A percentile compares a stretch with the other conserved stretches of the same genome.
phyloP scores from a whole-genome alignment of 1,139 yeast species.

The Pneumocystis canis region DNA sequence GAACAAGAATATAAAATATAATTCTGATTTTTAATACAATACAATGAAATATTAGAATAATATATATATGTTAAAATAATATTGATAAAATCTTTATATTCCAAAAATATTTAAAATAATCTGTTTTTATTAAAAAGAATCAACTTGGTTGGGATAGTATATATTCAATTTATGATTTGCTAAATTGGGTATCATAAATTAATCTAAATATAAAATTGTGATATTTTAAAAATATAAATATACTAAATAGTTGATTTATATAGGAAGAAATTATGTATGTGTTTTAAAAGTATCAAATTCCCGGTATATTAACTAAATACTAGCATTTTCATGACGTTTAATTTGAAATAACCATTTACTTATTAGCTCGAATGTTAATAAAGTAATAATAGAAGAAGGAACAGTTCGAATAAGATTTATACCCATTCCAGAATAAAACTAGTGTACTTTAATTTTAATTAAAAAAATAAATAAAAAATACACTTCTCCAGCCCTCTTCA shows the following conservation, averaged over 20 bases:
- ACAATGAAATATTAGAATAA: neutral
- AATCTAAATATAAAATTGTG: neutral
- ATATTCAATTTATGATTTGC: neutral
- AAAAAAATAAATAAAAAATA: neutral
- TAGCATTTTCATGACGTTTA: neutral
- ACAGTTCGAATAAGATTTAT: constrained; percentile 81
- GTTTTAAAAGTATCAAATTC: too few relatives aligned
- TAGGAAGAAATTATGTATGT: too few relatives aligned
- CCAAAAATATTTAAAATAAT: too few relatives aligned
- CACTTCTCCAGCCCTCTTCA: constrained; percentile 62
- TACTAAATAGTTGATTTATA: neutral
- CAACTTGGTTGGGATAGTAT: too few relatives aligned
- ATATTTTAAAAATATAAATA: neutral
- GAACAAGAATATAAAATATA: neutral
- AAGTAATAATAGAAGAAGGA: constrained; percentile 87
- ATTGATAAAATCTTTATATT: too few relatives aligned
- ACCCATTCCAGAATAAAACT: constrained; percentile 73
- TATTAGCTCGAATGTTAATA: constrained; percentile 83
- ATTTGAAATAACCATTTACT: constrained; percentile 32
- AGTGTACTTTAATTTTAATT: neutral
- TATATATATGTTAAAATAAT: too few relatives aligned
- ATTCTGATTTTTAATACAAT: neutral
- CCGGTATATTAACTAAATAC: neutral
- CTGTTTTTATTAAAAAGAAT: too few relatives aligned
- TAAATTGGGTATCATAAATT: neutral